Evolutionary conservation across 2,329 filamentous ascomycete genomes (phyloP), one percentile per base, ranked within the genome.

Genomic region (Dichotomopilus funicola): DNA sequence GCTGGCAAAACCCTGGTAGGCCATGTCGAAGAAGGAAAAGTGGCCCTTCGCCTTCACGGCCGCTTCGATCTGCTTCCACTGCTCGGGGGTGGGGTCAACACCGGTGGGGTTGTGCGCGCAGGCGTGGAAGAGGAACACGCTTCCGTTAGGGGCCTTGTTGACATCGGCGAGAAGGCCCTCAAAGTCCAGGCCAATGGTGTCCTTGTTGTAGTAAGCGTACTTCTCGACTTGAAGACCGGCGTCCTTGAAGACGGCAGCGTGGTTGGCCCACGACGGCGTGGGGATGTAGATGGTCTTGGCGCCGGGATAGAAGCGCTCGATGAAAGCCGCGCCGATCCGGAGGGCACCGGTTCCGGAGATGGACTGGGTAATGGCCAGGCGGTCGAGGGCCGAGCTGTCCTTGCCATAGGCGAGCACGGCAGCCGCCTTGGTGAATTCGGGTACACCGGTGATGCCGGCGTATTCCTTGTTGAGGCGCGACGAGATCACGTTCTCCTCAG

Each of bases 161-260:
- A 99, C 86, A 72, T 97, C 91, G 67, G 82, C 86, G 58, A 96
- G 70, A 80, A 99, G 83, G 67, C 94, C 94, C 64, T 95, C 89
- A 69, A 96, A 97, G 81, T 99, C 94, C 62, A 99, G 87, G 55
- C 91, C 91, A 71, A 96, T 97, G 69, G 92, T 97, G 71, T 96
- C 86, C 81, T 95, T 95, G 85, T 97, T 89, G 81, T 97, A 99
- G 85, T 99, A 99, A 67, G 89, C 83, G 82, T 99, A 99, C 78
- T 91, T 90, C 77, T 91, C 85, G 60, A 97, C 91, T 75, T 89
- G 82, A 63, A 99, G 82, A 56, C 91, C 90, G 36, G 89, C 88
- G 75, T 97, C 91, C 75, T 82, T 86, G 85, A 99, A 97, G 73
- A 99, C 89, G 62, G 92, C 91, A 71, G 84, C 89, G 81, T 99